phyloP scores from a whole-genome alignment of 2,329 filamentous ascomycete species.

The Lachnellula willkommii region DNA sequence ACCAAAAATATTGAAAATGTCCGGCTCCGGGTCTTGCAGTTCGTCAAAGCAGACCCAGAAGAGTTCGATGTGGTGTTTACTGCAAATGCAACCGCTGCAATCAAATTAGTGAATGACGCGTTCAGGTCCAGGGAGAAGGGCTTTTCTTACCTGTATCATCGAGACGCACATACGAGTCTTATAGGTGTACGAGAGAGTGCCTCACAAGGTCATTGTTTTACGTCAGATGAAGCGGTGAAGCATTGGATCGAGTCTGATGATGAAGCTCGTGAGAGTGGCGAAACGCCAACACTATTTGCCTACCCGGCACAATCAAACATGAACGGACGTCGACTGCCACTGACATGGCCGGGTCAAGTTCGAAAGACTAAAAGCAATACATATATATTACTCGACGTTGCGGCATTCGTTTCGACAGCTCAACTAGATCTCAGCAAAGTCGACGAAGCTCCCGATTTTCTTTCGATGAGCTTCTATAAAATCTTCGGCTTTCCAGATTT shows the following conservation, averaged over 20 bases:
- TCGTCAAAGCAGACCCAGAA: constrained; percentile 76
- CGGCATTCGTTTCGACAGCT: constrained; percentile 72
- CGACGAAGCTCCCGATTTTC: constrained; percentile 70
- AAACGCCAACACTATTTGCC: constrained; percentile 55
- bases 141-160: constrained; percentile 79
- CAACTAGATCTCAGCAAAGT: constrained; percentile 64
- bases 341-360: constrained; percentile 55
- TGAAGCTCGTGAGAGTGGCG: constrained; percentile 27
- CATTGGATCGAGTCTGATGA: constrained; percentile 52
- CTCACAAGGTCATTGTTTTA: constrained; percentile 57
- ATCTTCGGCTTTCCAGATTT: constrained; percentile 97
- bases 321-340: constrained; percentile 71
- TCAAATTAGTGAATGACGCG: constrained; percentile 79
- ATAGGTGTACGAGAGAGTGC: constrained; percentile 74
- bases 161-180: constrained; percentile 44
- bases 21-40: constrained; percentile 62
- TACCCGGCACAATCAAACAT: constrained; percentile 93
- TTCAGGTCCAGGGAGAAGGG: constrained; percentile 64
- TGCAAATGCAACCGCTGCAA: constrained; percentile 83
- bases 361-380: constrained; percentile 36
- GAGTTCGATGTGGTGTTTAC: constrained; percentile 88
- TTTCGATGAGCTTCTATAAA: constrained; percentile 85
- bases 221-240: constrained; percentile 54
- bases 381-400: constrained; percentile 78
- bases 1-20: constrained; percentile 71